phyloP scores from a whole-genome alignment of 148 eudicot species.

The Vaccinium darrowii region DNA sequence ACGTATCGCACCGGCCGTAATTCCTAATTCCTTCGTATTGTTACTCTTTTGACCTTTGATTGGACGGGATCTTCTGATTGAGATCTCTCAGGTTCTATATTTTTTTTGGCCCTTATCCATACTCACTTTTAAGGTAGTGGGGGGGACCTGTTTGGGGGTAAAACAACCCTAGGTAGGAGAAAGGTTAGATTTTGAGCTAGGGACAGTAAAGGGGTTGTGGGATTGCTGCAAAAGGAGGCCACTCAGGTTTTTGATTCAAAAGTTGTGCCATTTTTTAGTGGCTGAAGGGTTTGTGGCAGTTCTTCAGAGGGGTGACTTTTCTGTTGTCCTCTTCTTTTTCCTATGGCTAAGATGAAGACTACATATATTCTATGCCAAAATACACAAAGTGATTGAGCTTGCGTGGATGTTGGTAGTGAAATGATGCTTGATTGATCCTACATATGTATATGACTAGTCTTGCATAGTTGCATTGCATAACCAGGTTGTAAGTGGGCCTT shows the following conservation, averaged over 20 bases:
- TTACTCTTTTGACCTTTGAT: neutral
- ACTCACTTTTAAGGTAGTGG: neutral
- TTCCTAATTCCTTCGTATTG: neutral
- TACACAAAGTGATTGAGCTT: neutral
- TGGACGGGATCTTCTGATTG: slow-evolving; percentile 11
- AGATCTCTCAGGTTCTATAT: neutral
- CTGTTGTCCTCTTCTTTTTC: slow-evolving; percentile 10
- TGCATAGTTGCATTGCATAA: neutral
- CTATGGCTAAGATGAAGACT: neutral
- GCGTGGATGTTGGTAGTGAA: neutral
- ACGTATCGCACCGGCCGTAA: too few species aligned
- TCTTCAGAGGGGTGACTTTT: slow-evolving; percentile 13
- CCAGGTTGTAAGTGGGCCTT: slow-evolving; percentile 1
- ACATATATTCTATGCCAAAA: neutral
- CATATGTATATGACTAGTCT: neutral
- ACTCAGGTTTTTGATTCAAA: slow-evolving; percentile 12
- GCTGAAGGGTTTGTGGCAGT: slow-evolving; percentile 4
- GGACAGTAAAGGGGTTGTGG: slow-evolving; percentile 9
- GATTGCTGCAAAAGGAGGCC: slow-evolving; percentile 19
- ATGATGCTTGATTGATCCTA: neutral
- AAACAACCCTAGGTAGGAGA: slow-evolving; percentile 1
- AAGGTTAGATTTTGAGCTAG: neutral
- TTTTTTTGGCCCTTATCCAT: slow-evolving; percentile 4
- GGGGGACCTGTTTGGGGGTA: neutral
- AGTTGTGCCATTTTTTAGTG: slow-evolving; percentile 5